A percentile compares a stretch with the other conserved stretches of the same genome.
phyloP scores from a whole-genome alignment of 805 yeast genomes.

The Kazachstania viticola region DNA sequence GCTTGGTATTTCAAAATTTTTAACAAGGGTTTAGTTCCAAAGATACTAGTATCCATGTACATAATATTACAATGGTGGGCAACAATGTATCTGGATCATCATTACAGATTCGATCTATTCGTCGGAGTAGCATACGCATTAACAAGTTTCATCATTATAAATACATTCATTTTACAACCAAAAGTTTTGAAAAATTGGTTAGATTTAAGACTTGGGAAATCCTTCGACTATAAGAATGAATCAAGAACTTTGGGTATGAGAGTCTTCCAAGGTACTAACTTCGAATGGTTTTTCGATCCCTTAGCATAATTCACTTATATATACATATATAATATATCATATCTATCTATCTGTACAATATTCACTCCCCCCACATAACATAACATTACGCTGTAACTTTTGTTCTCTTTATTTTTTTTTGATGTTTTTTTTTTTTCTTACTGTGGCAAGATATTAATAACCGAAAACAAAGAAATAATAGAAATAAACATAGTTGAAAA shows the following conservation, averaged over 20 bases:
- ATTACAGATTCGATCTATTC: constrained; percentile 52
- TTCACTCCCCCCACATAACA: no score
- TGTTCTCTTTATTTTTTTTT: no score
- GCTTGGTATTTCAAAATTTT: constrained; percentile 16
- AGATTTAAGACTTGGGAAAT: constrained; percentile 26
- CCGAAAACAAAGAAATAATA: no score
- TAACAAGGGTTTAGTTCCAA: constrained; percentile 19
- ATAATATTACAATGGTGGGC: constrained; percentile 63
- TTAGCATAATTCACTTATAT: constrained; percentile 26
- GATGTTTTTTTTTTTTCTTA: no score
- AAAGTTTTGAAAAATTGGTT: constrained; percentile 24
- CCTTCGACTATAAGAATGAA: constrained; percentile 29
- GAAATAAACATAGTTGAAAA: no score
- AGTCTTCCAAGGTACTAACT: constrained; percentile 37
- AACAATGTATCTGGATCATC: constrained; percentile 62
- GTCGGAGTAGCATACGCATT: constrained; percentile 45
- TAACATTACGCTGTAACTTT: no score
- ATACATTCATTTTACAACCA: constrained; percentile 28
- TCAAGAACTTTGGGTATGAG: constrained; percentile 56
- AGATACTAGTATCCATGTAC: constrained; percentile 30
- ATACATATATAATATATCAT: no score
- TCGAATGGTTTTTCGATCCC: constrained; percentile 47
- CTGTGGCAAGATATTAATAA: no score
- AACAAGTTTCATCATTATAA: constrained; percentile 31
- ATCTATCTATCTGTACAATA: no score